These are phyloP conservation scores for Austroboletus festivus DNA, from an alignment of 768 basidiomycete species.

Conservation along the genomic window DNA sequence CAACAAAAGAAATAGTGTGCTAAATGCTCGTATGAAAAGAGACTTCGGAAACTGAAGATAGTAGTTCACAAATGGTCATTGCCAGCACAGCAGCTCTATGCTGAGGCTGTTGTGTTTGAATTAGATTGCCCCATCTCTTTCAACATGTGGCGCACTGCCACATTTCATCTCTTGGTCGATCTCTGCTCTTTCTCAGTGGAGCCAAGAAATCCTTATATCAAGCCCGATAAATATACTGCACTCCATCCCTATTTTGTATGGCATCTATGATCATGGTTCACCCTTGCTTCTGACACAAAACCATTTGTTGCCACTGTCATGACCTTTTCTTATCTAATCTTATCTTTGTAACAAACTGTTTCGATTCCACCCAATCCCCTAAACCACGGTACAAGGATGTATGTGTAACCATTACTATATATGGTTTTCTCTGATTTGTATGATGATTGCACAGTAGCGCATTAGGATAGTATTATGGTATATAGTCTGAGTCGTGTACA, in stretches of 20 bases:
- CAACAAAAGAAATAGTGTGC: neutral
- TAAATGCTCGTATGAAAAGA: neutral
- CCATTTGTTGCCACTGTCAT: neutral
- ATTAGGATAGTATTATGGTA: too few relatives aligned
- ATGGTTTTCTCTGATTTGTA: too few relatives aligned
- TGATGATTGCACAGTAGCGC: too few relatives aligned
- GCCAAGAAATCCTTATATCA: neutral
- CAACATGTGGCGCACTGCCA: neutral
- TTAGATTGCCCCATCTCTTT: neutral
- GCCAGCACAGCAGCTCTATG: neutral
- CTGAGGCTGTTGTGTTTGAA: neutral
- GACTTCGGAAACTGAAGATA: neutral
- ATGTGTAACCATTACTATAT: too few relatives aligned
- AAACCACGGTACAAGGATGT: too few relatives aligned
- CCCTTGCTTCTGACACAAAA: neutral
- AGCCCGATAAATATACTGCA: neutral
- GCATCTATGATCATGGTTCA: neutral
- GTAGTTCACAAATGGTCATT: neutral
- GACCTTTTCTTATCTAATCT: too few relatives aligned
- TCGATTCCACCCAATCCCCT: too few relatives aligned
- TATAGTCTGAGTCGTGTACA: too few relatives aligned
- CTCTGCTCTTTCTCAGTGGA: neutral
- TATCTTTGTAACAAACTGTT: too few relatives aligned
- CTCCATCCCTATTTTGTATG: neutral
- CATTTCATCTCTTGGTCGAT: neutral